These are phyloP conservation scores for Diaporthe citri DNA, from an alignment of 2,329 filamentous ascomycete genomes.

Conservation along the genomic window DNA sequence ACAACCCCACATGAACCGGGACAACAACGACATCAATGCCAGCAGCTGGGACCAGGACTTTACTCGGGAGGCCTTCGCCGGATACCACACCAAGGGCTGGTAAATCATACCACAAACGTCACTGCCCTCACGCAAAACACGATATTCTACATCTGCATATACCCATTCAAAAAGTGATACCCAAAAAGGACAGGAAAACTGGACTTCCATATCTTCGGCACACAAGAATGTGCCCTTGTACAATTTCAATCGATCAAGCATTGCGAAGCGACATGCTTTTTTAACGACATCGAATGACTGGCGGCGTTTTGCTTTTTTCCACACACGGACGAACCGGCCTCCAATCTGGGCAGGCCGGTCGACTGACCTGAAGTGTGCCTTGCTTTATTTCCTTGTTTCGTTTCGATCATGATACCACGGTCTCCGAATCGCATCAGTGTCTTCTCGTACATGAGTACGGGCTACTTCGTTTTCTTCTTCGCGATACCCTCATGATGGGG, in stretches of 20 bases:
- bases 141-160: slow-evolving; percentile 30
- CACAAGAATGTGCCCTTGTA: slow-evolving; percentile 37
- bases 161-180: slow-evolving; percentile 38
- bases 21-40: slow-evolving; percentile 72
- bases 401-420: slow-evolving; percentile 39
- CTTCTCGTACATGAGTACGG: slow-evolving; percentile 13
- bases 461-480: slow-evolving; percentile 21
- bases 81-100: slow-evolving; percentile 90
- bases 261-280: slow-evolving; percentile 38
- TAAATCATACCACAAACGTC: slow-evolving; percentile 55
- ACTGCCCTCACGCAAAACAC: slow-evolving; percentile 3
- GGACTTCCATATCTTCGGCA: slow-evolving; percentile 34
- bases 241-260: slow-evolving; percentile 37
- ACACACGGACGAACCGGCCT: slow-evolving; percentile 18
- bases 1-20: slow-evolving; percentile 69
- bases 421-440: slow-evolving; percentile 35
- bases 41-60: slow-evolving; percentile 90
- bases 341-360: slow-evolving; percentile 22
- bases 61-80: slow-evolving; percentile 79
- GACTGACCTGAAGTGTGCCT: slow-evolving; percentile 13
- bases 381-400: slow-evolving; percentile 14
- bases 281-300: slow-evolving; percentile 37
- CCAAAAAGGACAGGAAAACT: slow-evolving; percentile 37
- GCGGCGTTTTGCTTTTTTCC: slow-evolving; percentile 35
- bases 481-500: slow-evolving; percentile 37